Evolutionary conservation across 148 eudicot genomes (phyloP), one percentile per base, ranked within the genome.

Genomic region (Oxyria digyna): DNA sequence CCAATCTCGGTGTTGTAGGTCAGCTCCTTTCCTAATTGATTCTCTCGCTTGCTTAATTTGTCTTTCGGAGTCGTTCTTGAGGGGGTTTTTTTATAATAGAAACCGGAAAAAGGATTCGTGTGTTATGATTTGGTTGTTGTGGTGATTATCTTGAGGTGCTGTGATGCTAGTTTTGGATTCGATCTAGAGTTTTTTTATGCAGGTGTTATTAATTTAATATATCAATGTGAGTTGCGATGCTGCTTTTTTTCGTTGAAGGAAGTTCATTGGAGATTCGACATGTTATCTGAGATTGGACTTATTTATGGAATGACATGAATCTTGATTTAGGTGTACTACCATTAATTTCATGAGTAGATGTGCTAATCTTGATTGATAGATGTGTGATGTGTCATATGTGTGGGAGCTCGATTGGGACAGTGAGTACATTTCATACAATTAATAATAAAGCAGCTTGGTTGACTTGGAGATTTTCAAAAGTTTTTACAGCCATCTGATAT

Each of bases 1-100:
- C 77, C 23, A 86, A 88, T 71, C 74, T 88, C 41, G 87, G 87
- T 66, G 77, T 88, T 59, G 90, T 84, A 75, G 90, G 90, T 87
- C 12, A 6, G 17, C 33, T 37, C 11, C 15, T 24, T 54, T 15
- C 23, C 62, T n/a, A 24, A 54, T 9, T 54, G 4, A 10, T 0
- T 54, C 31, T 24, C 29, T 9, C 31, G 62, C 27, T 54, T 54
- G 62, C 32, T 54, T 54, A 24, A 24, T 8, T 21, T 23, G 62
- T 15, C 6, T 54, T 4, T 49, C 24, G 14, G 3, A 52, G 15
- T 54, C 32, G 14, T 63, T 32, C 18, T 15, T 4, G 23, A 14
- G 67, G 33, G n/a, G n/a, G n/a, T n/a, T n/a, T n/a, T n/a, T 31
- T 32, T 0, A 0, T 32, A 0, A 31, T 9, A 10, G 42, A 29